These are phyloP conservation scores for Yamadazyma laniorum DNA, from an alignment of 805 yeast genomes.

Conservation along the genomic window DNA sequence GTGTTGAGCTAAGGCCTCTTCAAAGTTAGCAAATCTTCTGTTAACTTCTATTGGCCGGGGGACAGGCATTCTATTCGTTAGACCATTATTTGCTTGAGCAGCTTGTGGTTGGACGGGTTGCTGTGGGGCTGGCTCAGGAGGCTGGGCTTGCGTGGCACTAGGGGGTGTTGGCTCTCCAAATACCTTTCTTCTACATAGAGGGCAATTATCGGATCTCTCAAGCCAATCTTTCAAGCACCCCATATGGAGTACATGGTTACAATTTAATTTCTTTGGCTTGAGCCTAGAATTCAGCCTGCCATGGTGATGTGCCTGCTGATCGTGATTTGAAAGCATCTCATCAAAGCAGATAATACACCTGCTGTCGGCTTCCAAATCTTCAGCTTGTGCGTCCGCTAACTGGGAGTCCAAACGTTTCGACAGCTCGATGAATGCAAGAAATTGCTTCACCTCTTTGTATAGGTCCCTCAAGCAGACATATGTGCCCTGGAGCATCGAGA, in stretches of 20 bases:
- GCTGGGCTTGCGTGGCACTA: not conserved
- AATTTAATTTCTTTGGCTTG: slow-evolving; percentile 71
- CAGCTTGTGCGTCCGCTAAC: slow-evolving; percentile 59
- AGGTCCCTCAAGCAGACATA: slow-evolving; percentile 38
- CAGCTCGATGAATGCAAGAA: slow-evolving; percentile 50
- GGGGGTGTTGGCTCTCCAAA: slow-evolving; percentile 18
- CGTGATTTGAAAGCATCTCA: slow-evolving; percentile 60
- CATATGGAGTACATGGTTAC: slow-evolving; percentile 86
- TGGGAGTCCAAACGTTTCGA: slow-evolving; percentile 62
- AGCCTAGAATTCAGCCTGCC: slow-evolving; percentile 32
- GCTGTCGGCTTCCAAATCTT: slow-evolving; percentile 56
- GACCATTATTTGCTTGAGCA: not conserved
- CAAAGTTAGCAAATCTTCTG: slow-evolving; percentile 13
- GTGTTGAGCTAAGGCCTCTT: slow-evolving; percentile 3
- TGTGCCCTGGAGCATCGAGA: slow-evolving; percentile 44
- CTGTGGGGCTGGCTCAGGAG: slow-evolving; percentile 4
- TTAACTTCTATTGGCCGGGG: slow-evolving; percentile 2
- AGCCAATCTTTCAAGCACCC: slow-evolving; percentile 93
- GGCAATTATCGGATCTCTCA: slow-evolving; percentile 89
- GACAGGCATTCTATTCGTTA: not conserved
- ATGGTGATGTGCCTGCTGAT: slow-evolving; percentile 25
- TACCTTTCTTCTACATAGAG: slow-evolving; percentile 80
- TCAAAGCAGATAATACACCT: slow-evolving; percentile 89
- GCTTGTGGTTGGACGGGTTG: slow-evolving; percentile 1
- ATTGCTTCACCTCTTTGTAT: slow-evolving; percentile 39